A percentile compares a stretch with the other conserved stretches of the same genome.
Evolutionary conservation across 371 early-diverging fungal genomes (phyloP).

Genomic region (Circinella umbellata): DNA sequence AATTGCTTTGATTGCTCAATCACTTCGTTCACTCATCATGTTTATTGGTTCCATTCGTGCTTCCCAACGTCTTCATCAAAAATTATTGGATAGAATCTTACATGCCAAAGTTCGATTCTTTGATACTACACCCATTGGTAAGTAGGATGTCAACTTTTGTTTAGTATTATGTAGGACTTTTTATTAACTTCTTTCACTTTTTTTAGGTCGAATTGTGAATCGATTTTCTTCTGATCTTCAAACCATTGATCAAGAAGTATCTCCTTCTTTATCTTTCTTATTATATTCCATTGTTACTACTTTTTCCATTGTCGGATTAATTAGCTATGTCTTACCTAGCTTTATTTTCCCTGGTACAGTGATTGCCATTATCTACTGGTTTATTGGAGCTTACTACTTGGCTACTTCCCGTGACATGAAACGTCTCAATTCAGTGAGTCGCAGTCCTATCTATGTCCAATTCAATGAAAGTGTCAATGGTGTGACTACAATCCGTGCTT

Average conservation of each 20-base stretch:
- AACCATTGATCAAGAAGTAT: slow-evolving; percentile 68
- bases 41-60: slow-evolving; percentile 54
- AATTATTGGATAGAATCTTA: slow-evolving; percentile 68
- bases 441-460: slow-evolving; percentile 81
- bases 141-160: no score
- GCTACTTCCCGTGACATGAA: slow-evolving; percentile 85
- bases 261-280: slow-evolving; percentile 52
- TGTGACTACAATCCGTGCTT: slow-evolving; percentile 82
- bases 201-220: slow-evolving; percentile 75
- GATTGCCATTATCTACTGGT: slow-evolving; percentile 52
- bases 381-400: slow-evolving; percentile 69
- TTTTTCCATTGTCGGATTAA: slow-evolving; percentile 46
- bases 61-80: slow-evolving; percentile 59
- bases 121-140: slow-evolving; percentile 81
- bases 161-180: no score
- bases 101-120: slow-evolving; percentile 83
- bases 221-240: slow-evolving; percentile 82
- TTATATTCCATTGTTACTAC: slow-evolving; percentile 55
- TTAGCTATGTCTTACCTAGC: slow-evolving; percentile 52
- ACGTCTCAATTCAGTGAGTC: slow-evolving; percentile 82
- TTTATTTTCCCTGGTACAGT: slow-evolving; percentile 58
- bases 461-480: slow-evolving; percentile 81
- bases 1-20: slow-evolving; percentile 39
- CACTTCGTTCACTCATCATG: slow-evolving; percentile 45
- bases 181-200: no score